Evolutionary conservation across 2,329 filamentous ascomycete species (phyloP).

Genomic region (Xylariaceae sp.): DNA sequence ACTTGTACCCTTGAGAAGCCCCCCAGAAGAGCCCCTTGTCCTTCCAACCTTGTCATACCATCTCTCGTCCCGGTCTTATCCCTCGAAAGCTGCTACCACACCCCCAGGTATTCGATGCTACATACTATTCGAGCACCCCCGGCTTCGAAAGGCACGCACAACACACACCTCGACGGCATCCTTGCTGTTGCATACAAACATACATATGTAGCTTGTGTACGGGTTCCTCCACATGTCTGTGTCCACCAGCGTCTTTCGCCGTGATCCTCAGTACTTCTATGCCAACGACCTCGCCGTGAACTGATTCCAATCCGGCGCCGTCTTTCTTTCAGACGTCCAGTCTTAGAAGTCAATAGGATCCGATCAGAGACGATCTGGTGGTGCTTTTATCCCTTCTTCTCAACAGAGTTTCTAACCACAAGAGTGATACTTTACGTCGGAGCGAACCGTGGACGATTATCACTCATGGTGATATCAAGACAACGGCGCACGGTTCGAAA

Average conservation of each 20-base stretch:
- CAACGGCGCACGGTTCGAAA: conserved; percentile 4
- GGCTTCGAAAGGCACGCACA: conserved; percentile 28
- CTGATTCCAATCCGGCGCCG: conserved; percentile 26
- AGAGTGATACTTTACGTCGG: conserved; percentile 20
- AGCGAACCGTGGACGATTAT: conserved; percentile 16
- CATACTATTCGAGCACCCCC: conserved; percentile 25
- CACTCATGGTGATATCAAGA: conserved; percentile 20
- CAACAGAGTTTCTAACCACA: too few relatives aligned
- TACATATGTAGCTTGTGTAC: conserved; percentile 37
- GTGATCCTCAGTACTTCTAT: conserved; percentile 31
- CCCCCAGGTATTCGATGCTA: conserved; percentile 24
- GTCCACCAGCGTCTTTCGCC: conserved; percentile 26
- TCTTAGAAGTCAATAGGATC: conserved; percentile 17
- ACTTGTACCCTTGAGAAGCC: conserved; percentile 28
- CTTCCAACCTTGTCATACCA: conserved; percentile 32
- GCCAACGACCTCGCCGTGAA: conserved; percentile 28
- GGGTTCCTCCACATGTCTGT: conserved; percentile 32
- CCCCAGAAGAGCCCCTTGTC: conserved; percentile 20
- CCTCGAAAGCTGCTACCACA: conserved; percentile 28
- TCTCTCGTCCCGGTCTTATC: conserved; percentile 23
- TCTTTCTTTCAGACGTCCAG: conserved; percentile 21
- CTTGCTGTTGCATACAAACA: conserved; percentile 37
- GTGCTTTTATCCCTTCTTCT: too few relatives aligned
- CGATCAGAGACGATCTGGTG: conserved; percentile 17
- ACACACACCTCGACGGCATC: conserved; percentile 20